Evolutionary conservation across 805 yeast genomes (phyloP).

Genomic region (Wickerhamiella qilinensis): DNA sequence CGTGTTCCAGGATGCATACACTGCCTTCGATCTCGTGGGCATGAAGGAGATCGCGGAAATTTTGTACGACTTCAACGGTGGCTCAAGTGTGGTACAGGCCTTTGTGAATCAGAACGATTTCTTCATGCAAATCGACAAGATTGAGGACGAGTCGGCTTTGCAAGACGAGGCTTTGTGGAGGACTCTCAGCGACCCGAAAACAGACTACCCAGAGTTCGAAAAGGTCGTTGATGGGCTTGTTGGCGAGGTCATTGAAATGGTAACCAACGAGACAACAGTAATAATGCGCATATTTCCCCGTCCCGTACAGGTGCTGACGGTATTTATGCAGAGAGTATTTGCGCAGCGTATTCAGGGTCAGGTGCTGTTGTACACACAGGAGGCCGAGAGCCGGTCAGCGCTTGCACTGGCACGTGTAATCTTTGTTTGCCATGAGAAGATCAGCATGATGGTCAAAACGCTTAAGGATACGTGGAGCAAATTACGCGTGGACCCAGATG

Average conservation of each 20-base stretch:
- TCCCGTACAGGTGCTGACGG: constrained; percentile 49
- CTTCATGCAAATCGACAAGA: constrained; percentile 33
- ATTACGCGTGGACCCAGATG: constrained; percentile 22
- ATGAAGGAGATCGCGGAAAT: constrained; percentile 64
- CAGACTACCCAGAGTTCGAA: constrained; percentile 33
- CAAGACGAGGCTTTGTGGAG: constrained; percentile 31
- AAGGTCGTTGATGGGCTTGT: constrained; percentile 35
- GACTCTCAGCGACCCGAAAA: constrained; percentile 42
- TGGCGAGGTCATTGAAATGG: constrained; percentile 39
- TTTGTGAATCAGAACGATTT: constrained; percentile 69
- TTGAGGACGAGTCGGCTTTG: constrained; percentile 18
- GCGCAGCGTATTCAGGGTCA: constrained; percentile 43
- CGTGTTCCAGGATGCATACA: constrained; percentile 59
- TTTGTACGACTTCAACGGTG: constrained; percentile 68
- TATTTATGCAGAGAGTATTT: constrained; percentile 59
- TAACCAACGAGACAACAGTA: constrained; percentile 56
- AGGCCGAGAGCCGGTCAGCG: constrained; percentile 44
- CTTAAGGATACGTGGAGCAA: constrained; percentile 40
- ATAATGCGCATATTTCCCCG: constrained; percentile 56
- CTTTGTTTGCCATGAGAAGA: constrained; percentile 44
- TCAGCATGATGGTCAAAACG: constrained; percentile 45
- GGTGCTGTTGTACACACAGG: constrained; percentile 38
- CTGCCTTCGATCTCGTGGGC: constrained; percentile 45
- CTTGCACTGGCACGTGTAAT: constrained; percentile 64
- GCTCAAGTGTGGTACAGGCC: constrained; percentile 62